A percentile compares a stretch with the other conserved stretches of the same genome.
phyloP scores from a whole-genome alignment of 768 basidiomycete species.

The Daedalea quercina region DNA sequence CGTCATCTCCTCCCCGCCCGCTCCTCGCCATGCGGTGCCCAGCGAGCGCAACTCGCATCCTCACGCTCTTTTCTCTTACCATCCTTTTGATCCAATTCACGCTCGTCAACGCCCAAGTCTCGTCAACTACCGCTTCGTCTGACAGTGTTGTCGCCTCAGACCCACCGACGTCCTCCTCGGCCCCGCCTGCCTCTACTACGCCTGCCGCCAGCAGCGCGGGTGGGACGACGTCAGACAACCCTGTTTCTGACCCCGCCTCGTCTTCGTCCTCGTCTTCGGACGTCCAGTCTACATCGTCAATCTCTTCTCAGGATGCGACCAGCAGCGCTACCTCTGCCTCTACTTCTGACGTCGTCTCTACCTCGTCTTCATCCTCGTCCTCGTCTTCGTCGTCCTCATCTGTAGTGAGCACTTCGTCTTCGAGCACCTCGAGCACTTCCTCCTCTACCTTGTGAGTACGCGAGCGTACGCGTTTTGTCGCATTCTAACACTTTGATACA shows the following conservation, averaged over 20 bases:
- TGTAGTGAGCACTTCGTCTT: slow-evolving; percentile 1
- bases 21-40: slow-evolving; percentile 19
- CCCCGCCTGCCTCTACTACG: neutral
- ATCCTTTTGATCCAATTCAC: slow-evolving; percentile 24
- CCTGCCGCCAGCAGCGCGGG: neutral
- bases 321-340: neutral
- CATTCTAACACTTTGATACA: neutral
- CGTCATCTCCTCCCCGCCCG: slow-evolving; percentile 5
- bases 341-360: neutral
- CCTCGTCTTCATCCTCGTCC: slow-evolving; percentile 6
- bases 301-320: neutral
- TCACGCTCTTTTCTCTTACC: slow-evolving; percentile 25
- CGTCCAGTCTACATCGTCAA: neutral
- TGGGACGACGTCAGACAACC: neutral
- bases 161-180: neutral
- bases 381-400: neutral
- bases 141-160: neutral
- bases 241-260: neutral
- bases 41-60: slow-evolving; percentile 21
- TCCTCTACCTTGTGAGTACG: neutral
- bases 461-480: neutral
- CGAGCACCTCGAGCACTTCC: slow-evolving; percentile 9
- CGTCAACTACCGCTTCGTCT: neutral
- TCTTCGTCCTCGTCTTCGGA: neutral
- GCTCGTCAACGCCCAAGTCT: slow-evolving; percentile 13